Evolutionary conservation across 306 rosid genomes (phyloP).

Genomic region (Glycine latifolia): DNA sequence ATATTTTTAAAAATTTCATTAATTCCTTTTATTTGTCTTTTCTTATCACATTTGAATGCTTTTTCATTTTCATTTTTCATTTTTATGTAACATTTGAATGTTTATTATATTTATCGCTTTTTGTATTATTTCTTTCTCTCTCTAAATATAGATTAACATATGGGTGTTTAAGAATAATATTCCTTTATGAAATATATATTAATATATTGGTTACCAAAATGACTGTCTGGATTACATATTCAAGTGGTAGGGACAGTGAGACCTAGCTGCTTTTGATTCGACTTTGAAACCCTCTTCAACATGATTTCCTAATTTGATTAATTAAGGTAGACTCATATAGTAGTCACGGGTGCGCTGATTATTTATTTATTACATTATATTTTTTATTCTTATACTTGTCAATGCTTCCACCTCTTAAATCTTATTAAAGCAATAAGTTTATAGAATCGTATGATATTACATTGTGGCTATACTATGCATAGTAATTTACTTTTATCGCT

Average conservation of each 20-base stretch:
- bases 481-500: not conserved
- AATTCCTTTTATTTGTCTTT: too few relatives aligned
- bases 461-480: not conserved
- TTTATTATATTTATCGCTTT: too few relatives aligned
- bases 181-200: too few relatives aligned
- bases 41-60: too few relatives aligned
- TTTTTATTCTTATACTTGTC: not conserved
- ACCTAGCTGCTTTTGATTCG: slow-evolving; percentile 42
- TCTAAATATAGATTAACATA: too few relatives aligned
- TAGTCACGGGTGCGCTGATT: not conserved
- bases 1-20: too few relatives aligned
- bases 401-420: not conserved
- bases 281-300: slow-evolving; percentile 19
- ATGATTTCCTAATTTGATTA: slow-evolving; percentile 3
- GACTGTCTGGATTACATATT: slow-evolving; percentile 10
- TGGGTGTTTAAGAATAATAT: too few relatives aligned
- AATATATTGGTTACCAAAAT: not conserved
- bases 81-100: too few relatives aligned
- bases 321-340: not conserved
- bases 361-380: not conserved
- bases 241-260: slow-evolving; percentile 31
- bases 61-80: too few relatives aligned
- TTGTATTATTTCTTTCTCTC: too few relatives aligned
- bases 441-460: not conserved
- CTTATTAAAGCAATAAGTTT: not conserved